phyloP scores from a whole-genome alignment of 768 basidiomycete genomes.

The Mycena vulgaris region DNA sequence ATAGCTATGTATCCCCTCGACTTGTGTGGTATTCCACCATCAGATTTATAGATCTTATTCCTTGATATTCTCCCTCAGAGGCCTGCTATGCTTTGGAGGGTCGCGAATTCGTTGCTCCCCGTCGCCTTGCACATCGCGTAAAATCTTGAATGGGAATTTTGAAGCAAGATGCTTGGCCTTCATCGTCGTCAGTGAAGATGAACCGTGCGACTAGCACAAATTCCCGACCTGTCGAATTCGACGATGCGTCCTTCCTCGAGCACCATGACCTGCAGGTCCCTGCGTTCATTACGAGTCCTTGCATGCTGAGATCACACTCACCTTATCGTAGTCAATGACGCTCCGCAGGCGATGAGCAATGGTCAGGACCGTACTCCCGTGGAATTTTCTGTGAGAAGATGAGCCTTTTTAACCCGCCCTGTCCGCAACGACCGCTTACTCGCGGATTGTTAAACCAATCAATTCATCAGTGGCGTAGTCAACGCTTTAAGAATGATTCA shows the following conservation, averaged over 20 bases:
- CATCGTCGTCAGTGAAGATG: neutral
- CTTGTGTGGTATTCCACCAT: neutral
- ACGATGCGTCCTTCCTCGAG: slow-evolving; percentile 76
- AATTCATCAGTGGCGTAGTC: slow-evolving; percentile 77
- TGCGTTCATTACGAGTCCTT: neutral
- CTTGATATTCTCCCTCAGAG: neutral
- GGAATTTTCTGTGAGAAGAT: slow-evolving; percentile 70
- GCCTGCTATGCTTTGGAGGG: slow-evolving; percentile 77
- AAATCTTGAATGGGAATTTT: slow-evolving; percentile 71
- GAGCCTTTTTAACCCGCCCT: too few relatives aligned
- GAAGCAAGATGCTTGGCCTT: slow-evolving; percentile 56
- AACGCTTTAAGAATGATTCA: neutral
- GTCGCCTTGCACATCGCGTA: slow-evolving; percentile 79
- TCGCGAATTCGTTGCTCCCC: slow-evolving; percentile 77
- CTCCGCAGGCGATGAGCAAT: slow-evolving; percentile 86
- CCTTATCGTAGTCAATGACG: slow-evolving; percentile 88
- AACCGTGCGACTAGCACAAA: neutral
- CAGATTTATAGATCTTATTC: neutral
- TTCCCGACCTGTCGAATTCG: slow-evolving; percentile 58
- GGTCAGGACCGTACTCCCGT: slow-evolving; percentile 84
- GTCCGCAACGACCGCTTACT: slow-evolving; percentile 60
- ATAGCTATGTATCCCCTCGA: slow-evolving; percentile 5
- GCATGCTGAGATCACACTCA: slow-evolving; percentile 49
- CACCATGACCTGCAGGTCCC: slow-evolving; percentile 72
- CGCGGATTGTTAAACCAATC: slow-evolving; percentile 83